phyloP scores from a whole-genome alignment of 164 flowering plant genomes.

The Brasenia schreberi region DNA sequence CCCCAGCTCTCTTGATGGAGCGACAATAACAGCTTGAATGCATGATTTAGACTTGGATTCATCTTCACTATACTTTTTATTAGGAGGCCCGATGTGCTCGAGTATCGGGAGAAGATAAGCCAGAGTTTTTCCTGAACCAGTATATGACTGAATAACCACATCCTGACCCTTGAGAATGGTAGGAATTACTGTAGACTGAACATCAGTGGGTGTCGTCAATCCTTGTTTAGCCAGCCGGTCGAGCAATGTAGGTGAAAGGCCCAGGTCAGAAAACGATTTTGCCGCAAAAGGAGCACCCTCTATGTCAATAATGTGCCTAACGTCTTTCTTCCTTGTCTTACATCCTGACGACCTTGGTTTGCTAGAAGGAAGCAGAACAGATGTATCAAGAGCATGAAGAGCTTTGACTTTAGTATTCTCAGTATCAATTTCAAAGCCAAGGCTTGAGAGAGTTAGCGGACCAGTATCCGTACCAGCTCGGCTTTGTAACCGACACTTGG shows the following conservation, averaged over 20 bases:
- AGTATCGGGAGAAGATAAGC: slow-evolving; percentile 95
- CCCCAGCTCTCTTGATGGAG: slow-evolving; percentile 94
- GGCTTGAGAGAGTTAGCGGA: slow-evolving; percentile 34
- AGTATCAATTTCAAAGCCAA: slow-evolving; percentile 23
- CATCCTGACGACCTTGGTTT: slow-evolving; percentile 16
- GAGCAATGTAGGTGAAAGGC: slow-evolving; percentile 45
- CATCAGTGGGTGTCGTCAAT: slow-evolving; percentile 69
- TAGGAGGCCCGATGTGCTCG: slow-evolving; percentile 62
- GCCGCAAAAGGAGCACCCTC: slow-evolving; percentile 60
- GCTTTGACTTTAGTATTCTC: slow-evolving; percentile 8
- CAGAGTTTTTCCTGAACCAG: slow-evolving; percentile 93
- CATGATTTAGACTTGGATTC: slow-evolving; percentile 30
- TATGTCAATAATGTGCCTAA: slow-evolving; percentile 27
- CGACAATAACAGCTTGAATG: slow-evolving; percentile 79
- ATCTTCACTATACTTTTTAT: slow-evolving; percentile 9
- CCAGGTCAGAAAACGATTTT: slow-evolving; percentile 69
- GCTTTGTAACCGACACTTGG: slow-evolving; percentile 17
- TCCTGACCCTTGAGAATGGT: slow-evolving; percentile 56
- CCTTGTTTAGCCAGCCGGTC: slow-evolving; percentile 66
- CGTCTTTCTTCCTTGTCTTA: slow-evolving; percentile 12
- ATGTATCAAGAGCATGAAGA: slow-evolving; percentile 11
- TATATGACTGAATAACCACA: slow-evolving; percentile 90
- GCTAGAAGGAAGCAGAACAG: slow-evolving; percentile 15
- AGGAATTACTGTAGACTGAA: slow-evolving; percentile 83
- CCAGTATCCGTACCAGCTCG: slow-evolving; percentile 10